Evolutionary conservation across 78 protist species (phyloP).

Genomic region (Dictyostelium brefeldianum): DNA sequence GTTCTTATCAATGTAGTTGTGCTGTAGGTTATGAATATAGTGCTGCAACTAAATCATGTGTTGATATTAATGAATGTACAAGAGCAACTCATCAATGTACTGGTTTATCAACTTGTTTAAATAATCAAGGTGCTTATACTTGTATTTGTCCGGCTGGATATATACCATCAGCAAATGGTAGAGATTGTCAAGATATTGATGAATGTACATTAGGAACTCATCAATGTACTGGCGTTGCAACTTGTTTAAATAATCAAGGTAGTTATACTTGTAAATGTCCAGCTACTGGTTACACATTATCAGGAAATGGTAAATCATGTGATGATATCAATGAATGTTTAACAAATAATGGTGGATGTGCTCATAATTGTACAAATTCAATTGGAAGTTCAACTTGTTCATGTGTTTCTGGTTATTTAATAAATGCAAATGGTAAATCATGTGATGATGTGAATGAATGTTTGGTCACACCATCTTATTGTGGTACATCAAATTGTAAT

Average conservation of each 20-base stretch:
- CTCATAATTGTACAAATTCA: background rate
- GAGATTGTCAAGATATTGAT: background rate
- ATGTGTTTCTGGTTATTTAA: background rate
- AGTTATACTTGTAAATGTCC: background rate
- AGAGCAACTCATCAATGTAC: too few relatives aligned
- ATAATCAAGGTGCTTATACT: too few relatives aligned
- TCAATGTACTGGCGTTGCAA: background rate
- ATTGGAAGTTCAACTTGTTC: background rate
- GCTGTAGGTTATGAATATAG: background rate
- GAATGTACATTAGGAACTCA: constrained; percentile 4
- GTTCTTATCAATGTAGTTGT: background rate
- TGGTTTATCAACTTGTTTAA: too few relatives aligned
- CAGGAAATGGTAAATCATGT: background rate
- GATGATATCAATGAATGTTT: background rate
- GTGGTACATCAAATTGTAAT: background rate
- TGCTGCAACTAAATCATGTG: background rate
- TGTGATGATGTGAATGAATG: constrained; percentile 1
- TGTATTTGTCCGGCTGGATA: too few relatives aligned
- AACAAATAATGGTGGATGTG: background rate
- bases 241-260: background rate
- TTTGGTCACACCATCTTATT: background rate
- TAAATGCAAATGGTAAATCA: background rate
- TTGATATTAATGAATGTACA: constrained; percentile 6
- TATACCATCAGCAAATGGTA: too few relatives aligned
- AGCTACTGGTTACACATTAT: background rate